A percentile compares a stretch with the other conserved stretches of the same genome.
These are phyloP conservation scores for Eimeria acervulina DNA, from an alignment of 169 alveolate genomes.

Conservation along the genomic window DNA sequence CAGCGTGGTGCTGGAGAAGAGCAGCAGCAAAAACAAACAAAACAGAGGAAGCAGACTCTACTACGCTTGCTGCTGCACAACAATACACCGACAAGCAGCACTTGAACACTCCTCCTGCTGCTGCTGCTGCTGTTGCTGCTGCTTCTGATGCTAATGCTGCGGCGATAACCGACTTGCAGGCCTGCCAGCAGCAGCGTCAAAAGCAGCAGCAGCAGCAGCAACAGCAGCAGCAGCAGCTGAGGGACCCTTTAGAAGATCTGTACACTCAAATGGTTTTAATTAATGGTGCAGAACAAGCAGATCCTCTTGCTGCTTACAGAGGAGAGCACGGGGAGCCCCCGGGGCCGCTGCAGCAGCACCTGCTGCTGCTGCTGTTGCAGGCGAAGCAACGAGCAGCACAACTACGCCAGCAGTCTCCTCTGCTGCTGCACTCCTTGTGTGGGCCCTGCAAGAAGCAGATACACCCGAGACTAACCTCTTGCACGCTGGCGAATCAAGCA, in stretches of 20 bases:
- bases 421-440: constrained; percentile 34
- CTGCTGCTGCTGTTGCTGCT: not conserved
- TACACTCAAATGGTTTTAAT: constrained; percentile 17
- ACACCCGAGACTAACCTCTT: not conserved
- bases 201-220: constrained; percentile 35
- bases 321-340: constrained; percentile 45
- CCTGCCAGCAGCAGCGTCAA: constrained; percentile 37
- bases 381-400: not conserved
- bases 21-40: not conserved
- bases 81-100: not conserved
- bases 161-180: too few species aligned
- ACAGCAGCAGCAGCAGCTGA: not conserved
- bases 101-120: not conserved
- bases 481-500: not conserved
- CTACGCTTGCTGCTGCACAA: not conserved
- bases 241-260: constrained; percentile 19
- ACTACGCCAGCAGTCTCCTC: not conserved
- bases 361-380: constrained; percentile 42
- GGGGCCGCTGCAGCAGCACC: constrained; percentile 57
- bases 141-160: not conserved
- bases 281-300: constrained; percentile 1
- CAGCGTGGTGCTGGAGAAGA: not conserved
- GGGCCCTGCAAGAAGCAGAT: not conserved
- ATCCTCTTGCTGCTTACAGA: constrained; percentile 20
- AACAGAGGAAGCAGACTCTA: not conserved